Evolutionary conservation across 2,329 filamentous ascomycete genomes (phyloP).

Genomic region (Trichoderma gracile): DNA sequence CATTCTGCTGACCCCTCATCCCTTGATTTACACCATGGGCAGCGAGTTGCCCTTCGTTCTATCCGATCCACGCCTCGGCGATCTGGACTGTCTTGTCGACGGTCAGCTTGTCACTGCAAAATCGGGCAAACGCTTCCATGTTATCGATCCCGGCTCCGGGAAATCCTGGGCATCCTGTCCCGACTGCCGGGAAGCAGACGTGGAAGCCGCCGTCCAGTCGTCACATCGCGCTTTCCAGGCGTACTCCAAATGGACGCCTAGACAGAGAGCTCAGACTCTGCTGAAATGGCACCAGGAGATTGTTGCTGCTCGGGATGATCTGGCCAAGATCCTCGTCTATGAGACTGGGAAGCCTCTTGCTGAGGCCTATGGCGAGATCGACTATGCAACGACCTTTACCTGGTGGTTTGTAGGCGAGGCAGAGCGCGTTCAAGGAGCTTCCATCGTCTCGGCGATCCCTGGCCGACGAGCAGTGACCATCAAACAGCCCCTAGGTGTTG

Average conservation of each 20-base stretch:
- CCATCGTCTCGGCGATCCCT: conserved; percentile 60
- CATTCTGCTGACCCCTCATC: neutral
- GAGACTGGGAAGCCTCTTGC: conserved; percentile 60
- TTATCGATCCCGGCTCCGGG: conserved; percentile 55
- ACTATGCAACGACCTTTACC: conserved; percentile 55
- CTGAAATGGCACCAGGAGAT: conserved; percentile 43
- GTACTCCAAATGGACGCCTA: conserved; percentile 43
- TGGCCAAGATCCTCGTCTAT: conserved; percentile 44
- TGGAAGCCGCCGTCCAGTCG: conserved; percentile 42
- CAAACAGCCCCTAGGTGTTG: conserved; percentile 52
- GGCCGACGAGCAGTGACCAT: conserved; percentile 68
- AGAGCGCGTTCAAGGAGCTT: conserved; percentile 56
- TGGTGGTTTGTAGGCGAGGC: conserved; percentile 60
- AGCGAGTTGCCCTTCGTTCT: conserved; percentile 44
- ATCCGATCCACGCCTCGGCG: conserved; percentile 49
- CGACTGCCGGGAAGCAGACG: conserved; percentile 46
- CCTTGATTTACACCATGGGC: neutral
- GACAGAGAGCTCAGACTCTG: conserved; percentile 40
- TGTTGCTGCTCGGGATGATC: conserved; percentile 39
- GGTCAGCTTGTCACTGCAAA: conserved; percentile 49
- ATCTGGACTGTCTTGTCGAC: conserved; percentile 52
- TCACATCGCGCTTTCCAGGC: conserved; percentile 41
- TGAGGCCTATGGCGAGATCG: conserved; percentile 56
- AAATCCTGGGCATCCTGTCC: conserved; percentile 53
- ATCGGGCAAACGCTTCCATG: conserved; percentile 51